A percentile compares a stretch with the other conserved stretches of the same genome.
Evolutionary conservation across 2,329 filamentous ascomycete species (phyloP).

Genomic region (Penicillium sp.): DNA sequence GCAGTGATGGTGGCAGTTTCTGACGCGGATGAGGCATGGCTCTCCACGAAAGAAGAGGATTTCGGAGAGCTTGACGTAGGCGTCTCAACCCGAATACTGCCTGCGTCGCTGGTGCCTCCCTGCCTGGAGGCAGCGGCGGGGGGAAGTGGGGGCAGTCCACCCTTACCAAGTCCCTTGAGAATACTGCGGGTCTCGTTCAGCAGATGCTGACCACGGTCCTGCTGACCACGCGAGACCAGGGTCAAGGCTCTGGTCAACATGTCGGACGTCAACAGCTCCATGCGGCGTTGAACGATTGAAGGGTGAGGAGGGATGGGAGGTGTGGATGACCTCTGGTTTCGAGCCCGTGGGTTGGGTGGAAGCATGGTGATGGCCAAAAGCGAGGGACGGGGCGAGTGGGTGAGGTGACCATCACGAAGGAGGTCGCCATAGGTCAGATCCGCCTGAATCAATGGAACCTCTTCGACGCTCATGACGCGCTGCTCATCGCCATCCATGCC

Average conservation of each 20-base stretch:
- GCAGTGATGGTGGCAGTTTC: slow-evolving; percentile 46
- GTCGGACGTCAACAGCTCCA: slow-evolving; percentile 95
- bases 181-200: slow-evolving; percentile 91
- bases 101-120: slow-evolving; percentile 40
- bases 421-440: slow-evolving; percentile 93
- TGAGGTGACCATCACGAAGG: slow-evolving; percentile 75
- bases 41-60: slow-evolving; percentile 30
- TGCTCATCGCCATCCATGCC: slow-evolving; percentile 80
- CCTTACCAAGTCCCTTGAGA: slow-evolving; percentile 90
- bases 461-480: slow-evolving; percentile 78
- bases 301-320: slow-evolving; percentile 93
- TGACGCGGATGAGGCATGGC: slow-evolving; percentile 30
- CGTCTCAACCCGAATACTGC: slow-evolving; percentile 32
- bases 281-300: slow-evolving; percentile 87
- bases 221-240: slow-evolving; percentile 81
- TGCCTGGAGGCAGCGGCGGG: slow-evolving; percentile 38
- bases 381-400: slow-evolving; percentile 82
- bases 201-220: slow-evolving; percentile 88
- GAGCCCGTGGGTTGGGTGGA: slow-evolving; percentile 62
- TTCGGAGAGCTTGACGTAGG: slow-evolving; percentile 35
- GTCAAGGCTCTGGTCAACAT: slow-evolving; percentile 93
- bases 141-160: slow-evolving; percentile 82
- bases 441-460: slow-evolving; percentile 89
- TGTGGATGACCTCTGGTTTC: slow-evolving; percentile 48
- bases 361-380: slow-evolving; percentile 90